phyloP scores from a whole-genome alignment of 805 yeast species.

The Pichia manshurica region DNA sequence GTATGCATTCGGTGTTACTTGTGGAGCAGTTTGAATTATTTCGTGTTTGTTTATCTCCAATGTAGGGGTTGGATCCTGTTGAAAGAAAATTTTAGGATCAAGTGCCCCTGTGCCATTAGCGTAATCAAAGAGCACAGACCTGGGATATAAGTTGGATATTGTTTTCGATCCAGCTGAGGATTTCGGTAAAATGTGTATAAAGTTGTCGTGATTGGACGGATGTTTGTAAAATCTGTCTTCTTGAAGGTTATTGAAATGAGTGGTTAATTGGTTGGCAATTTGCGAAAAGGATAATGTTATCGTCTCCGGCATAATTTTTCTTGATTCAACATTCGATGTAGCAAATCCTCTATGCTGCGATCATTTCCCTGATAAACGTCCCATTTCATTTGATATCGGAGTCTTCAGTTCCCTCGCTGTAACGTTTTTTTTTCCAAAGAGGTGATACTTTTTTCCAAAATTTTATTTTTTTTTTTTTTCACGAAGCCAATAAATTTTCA shows the following conservation, averaged over 20 bases:
- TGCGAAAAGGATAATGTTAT: slow-evolving; percentile 72
- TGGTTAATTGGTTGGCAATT: slow-evolving; percentile 62
- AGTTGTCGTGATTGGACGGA: neutral
- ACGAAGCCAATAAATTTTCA: neutral
- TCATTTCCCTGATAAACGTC: neutral
- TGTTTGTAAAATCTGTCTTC: slow-evolving; percentile 51
- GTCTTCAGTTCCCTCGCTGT: no score
- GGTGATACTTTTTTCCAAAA: slow-evolving; percentile 5
- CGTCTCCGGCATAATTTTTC: slow-evolving; percentile 68
- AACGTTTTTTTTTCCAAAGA: neutral
- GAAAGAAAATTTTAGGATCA: slow-evolving; percentile 45
- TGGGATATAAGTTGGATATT: slow-evolving; percentile 62
- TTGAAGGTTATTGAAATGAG: slow-evolving; percentile 80
- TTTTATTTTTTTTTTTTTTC: slow-evolving; percentile 6
- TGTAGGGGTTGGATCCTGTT: slow-evolving; percentile 17
- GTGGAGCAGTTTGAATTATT: slow-evolving; percentile 29
- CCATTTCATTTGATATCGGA: no score
- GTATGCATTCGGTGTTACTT: slow-evolving; percentile 47
- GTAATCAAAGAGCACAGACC: slow-evolving; percentile 78
- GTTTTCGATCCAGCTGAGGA: slow-evolving; percentile 31
- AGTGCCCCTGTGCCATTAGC: slow-evolving; percentile 71
- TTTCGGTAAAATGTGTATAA: slow-evolving; percentile 5
- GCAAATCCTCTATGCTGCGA: neutral
- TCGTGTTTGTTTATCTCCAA: neutral
- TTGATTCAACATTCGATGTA: no score